These are phyloP conservation scores for Kwoniella europaea DNA, from an alignment of 768 basidiomycete species.

Conservation along the genomic window DNA sequence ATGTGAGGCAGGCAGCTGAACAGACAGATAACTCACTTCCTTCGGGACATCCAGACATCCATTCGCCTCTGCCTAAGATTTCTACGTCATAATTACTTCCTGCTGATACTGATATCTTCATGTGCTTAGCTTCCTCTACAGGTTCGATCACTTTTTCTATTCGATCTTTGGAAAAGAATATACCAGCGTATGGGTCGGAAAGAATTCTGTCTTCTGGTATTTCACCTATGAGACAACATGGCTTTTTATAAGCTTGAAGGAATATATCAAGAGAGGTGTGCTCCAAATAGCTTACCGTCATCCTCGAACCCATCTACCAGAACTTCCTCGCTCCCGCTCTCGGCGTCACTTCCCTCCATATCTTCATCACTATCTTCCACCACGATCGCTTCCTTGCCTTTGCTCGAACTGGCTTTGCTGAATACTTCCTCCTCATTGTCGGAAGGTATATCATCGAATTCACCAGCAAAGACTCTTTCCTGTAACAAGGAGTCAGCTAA, in stretches of 20 bases:
- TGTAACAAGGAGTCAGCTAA: constrained; percentile 7
- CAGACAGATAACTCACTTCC: constrained; percentile 61
- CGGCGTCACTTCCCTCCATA: constrained; percentile 17
- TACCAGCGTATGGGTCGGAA: constrained; percentile 88
- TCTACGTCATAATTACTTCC: constrained; percentile 36
- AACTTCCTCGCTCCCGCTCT: constrained; percentile 58
- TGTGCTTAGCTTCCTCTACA: constrained; percentile 73
- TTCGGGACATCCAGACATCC: constrained; percentile 98
- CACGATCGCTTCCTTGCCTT: constrained; percentile 1
- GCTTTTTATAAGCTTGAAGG: background rate
- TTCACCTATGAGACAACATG: background rate
- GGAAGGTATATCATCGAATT: constrained; percentile 73
- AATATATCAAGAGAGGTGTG: no score
- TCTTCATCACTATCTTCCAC: background rate
- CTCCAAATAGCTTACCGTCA: constrained; percentile 64
- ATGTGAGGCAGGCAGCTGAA: background rate
- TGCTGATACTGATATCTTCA: constrained; percentile 60
- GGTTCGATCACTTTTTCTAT: constrained; percentile 90
- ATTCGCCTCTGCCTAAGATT: constrained; percentile 86
- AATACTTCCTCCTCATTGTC: constrained; percentile 57
- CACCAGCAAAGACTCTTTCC: constrained; percentile 63
- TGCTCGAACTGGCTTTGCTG: background rate
- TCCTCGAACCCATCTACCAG: constrained; percentile 31
- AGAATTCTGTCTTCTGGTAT: constrained; percentile 60
- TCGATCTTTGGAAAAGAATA: constrained; percentile 94